phyloP scores from a whole-genome alignment of 2,329 filamentous ascomycete genomes.

The Macroventuria anomochaeta region DNA sequence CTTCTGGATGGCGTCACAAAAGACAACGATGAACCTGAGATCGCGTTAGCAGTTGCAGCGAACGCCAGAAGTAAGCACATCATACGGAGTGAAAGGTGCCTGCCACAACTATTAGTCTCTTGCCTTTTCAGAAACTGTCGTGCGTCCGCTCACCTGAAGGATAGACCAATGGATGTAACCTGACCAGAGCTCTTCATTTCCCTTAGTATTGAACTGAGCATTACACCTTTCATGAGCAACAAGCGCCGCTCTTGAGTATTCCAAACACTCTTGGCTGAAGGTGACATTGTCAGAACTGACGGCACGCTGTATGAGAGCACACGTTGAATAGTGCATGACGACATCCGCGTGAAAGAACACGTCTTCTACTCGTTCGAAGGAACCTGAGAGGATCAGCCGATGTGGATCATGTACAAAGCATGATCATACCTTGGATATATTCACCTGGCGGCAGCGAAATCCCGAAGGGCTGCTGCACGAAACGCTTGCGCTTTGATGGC shows the following conservation, averaged over 20 bases:
- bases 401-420: neutral
- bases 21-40: slow-evolving; percentile 54
- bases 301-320: slow-evolving; percentile 42
- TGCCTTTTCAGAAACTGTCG: slow-evolving; percentile 30
- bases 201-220: slow-evolving; percentile 40
- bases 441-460: slow-evolving; percentile 8
- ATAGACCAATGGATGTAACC: slow-evolving; percentile 47
- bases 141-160: slow-evolving; percentile 14
- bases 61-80: neutral
- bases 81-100: slow-evolving; percentile 55
- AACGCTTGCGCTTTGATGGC: slow-evolving; percentile 29
- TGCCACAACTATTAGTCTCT: slow-evolving; percentile 40
- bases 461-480: slow-evolving; percentile 5
- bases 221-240: slow-evolving; percentile 39
- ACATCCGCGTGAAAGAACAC: slow-evolving; percentile 43
- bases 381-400: slow-evolving; percentile 9
- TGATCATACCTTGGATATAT: slow-evolving; percentile 23
- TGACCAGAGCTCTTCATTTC: slow-evolving; percentile 43
- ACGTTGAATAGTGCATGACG: slow-evolving; percentile 44
- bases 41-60: neutral
- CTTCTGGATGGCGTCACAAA: slow-evolving; percentile 60
- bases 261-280: slow-evolving; percentile 41
- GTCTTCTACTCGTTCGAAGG: slow-evolving; percentile 33
- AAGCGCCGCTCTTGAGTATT: slow-evolving; percentile 42
- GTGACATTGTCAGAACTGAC: slow-evolving; percentile 40